A percentile compares a stretch with the other conserved stretches of the same genome.
Evolutionary conservation across 73 alveolate species (phyloP).

Genomic region (Paramecium sonneborni): DNA sequence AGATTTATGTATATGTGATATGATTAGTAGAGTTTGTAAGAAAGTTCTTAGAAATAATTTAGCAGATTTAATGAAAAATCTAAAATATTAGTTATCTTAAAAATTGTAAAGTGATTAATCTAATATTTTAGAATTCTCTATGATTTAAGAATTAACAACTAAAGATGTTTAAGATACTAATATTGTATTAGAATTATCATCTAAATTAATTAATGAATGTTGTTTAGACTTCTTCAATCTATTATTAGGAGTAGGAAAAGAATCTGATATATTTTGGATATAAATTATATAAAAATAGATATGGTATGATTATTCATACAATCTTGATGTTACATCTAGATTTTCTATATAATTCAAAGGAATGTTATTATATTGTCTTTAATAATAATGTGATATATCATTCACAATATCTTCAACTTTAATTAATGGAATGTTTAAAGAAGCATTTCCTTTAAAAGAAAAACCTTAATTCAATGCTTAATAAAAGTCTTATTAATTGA

Average conservation of each 20-base stretch:
- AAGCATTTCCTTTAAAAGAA: slow-evolving; percentile 23
- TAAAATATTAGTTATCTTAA: background rate
- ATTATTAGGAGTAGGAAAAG: slow-evolving; percentile 21
- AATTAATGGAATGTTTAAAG: background rate
- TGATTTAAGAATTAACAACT: slow-evolving; percentile 8
- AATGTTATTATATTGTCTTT: background rate
- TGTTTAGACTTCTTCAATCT: background rate
- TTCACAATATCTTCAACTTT: background rate
- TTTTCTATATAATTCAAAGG: background rate
- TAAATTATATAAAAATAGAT: background rate
- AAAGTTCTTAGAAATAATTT: slow-evolving; percentile 18
- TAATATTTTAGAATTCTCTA: background rate
- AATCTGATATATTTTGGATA: slow-evolving; percentile 29
- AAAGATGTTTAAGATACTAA: background rate
- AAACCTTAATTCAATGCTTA: background rate
- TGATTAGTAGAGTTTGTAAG: slow-evolving; percentile 39
- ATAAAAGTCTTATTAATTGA: background rate
- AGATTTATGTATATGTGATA: slow-evolving; percentile 2
- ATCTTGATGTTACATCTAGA: background rate
- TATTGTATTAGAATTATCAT: background rate
- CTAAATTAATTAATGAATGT: background rate
- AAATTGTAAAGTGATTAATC: background rate
- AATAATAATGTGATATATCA: background rate
- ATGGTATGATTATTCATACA: slow-evolving; percentile 24
- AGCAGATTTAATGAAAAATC: slow-evolving; percentile 40